phyloP scores from a whole-genome alignment of 352 stramenopile genomes.

The Phytophthora cajani region DNA sequence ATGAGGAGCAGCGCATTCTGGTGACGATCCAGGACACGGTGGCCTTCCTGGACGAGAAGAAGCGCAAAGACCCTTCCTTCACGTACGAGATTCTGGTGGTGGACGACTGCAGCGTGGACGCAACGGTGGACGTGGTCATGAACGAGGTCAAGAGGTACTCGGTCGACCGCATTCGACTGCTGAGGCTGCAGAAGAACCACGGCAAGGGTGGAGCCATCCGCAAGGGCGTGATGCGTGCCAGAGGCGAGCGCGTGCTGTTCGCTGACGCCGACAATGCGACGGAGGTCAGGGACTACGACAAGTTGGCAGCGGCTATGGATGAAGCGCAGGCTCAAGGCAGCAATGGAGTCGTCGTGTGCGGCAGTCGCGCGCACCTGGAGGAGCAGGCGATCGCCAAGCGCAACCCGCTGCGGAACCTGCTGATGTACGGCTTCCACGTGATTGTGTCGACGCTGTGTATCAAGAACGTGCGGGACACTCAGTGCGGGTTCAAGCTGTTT shows the following conservation, averaged over 20 bases:
- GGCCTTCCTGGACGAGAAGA: conserved; percentile 83
- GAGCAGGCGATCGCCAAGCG: conserved; percentile 86
- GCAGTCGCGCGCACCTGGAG: conserved; percentile 91
- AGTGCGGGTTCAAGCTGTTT: conserved; percentile 97
- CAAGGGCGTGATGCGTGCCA: conserved; percentile 87
- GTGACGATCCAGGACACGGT: conserved; percentile 92
- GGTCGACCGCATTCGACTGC: conserved; percentile 70
- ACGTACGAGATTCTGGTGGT: conserved; percentile 93
- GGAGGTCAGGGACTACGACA: conserved; percentile 89
- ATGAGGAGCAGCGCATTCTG: conserved; percentile 93
- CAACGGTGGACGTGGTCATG: conserved; percentile 76
- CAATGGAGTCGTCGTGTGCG: conserved; percentile 84
- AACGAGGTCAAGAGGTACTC: conserved; percentile 57
- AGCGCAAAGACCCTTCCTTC: conserved; percentile 48
- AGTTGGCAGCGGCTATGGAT: conserved; percentile 67
- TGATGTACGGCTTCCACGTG: conserved; percentile 94
- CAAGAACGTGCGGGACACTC: conserved; percentile 90
- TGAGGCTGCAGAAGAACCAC: conserved; percentile 87
- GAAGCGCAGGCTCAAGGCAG: conserved; percentile 28
- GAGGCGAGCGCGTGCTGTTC: conserved; percentile 88
- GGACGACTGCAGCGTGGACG: conserved; percentile 92
- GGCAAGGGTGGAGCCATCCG: conserved; percentile 92
- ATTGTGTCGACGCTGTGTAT: conserved; percentile 90
- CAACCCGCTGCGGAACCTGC: conserved; percentile 86
- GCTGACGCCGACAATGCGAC: conserved; percentile 94